phyloP scores from a whole-genome alignment of 1,284 basidiomycete species.

The Chalciporus piperatoides region DNA sequence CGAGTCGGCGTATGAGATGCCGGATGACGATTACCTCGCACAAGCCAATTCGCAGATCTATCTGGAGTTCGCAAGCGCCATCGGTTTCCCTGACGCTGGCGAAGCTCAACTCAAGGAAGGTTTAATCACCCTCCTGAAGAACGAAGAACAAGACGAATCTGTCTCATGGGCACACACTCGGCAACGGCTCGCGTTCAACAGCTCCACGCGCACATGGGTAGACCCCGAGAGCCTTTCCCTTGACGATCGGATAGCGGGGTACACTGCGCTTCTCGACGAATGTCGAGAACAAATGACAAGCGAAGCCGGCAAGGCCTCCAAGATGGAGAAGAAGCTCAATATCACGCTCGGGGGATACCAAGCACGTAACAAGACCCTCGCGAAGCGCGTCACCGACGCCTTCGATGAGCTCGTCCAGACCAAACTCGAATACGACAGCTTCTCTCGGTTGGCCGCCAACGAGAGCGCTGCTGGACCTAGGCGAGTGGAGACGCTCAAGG shows the following conservation, averaged over 20 bases:
- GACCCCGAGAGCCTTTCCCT: conserved; percentile 55
- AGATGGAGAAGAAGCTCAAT: conserved; percentile 89
- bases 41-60: conserved; percentile 74
- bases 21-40: conserved; percentile 76
- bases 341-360: conserved; percentile 91
- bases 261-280: conserved; percentile 57
- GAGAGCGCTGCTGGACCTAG: conserved; percentile 75
- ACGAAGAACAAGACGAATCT: conserved; percentile 55
- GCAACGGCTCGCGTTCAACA: conserved; percentile 62
- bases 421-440: conserved; percentile 75
- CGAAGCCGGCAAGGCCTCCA: conserved; percentile 78
- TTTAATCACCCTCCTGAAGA: conserved; percentile 57
- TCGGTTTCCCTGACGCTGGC: conserved; percentile 84
- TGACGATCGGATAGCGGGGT: conserved; percentile 64
- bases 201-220: conserved; percentile 61
- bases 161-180: conserved; percentile 68
- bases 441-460: conserved; percentile 64
- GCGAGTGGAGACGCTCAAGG: conserved; percentile 69
- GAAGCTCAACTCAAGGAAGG: conserved; percentile 77
- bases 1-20: conserved; percentile 68
- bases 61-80: conserved; percentile 70
- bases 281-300: conserved; percentile 76
- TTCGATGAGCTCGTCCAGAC: conserved; percentile 69
- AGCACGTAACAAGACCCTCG: conserved; percentile 68
- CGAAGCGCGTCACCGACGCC: conserved; percentile 61